phyloP scores from a whole-genome alignment of 106 monocot genomes.

The Cymbidium sinense region DNA sequence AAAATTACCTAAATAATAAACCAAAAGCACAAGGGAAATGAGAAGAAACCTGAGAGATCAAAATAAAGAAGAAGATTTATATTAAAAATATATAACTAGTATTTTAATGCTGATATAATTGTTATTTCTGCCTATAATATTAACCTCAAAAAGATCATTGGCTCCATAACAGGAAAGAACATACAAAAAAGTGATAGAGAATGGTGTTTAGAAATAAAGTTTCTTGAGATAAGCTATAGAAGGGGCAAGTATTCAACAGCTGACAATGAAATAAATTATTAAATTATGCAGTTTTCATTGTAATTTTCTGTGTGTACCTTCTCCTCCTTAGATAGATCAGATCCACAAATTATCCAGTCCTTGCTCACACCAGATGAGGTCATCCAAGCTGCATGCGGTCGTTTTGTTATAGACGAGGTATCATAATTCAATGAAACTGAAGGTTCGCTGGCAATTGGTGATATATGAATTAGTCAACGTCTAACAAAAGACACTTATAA shows the following conservation, averaged over 20 bases:
- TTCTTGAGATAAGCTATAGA: neutral
- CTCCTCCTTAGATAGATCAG: slow-evolving; percentile 60
- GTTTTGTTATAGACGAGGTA: slow-evolving; percentile 6
- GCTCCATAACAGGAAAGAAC: neutral
- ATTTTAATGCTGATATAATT: neutral
- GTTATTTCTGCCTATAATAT: neutral
- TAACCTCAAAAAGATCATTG: neutral
- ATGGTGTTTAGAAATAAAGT: neutral
- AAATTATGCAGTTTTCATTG: neutral
- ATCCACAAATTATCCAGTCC: slow-evolving; percentile 74
- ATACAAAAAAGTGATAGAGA: neutral
- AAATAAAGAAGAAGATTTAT: neutral
- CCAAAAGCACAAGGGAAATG: neutral
- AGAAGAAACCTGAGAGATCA: neutral
- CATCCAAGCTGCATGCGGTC: slow-evolving; percentile 22
- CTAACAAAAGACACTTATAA: neutral
- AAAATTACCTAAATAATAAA: slow-evolving; percentile 27
- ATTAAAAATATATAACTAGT: neutral
- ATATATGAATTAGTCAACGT: neutral
- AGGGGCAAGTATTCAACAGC: neutral
- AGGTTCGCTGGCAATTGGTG: slow-evolving; percentile 19
- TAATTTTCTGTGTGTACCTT: slow-evolving; percentile 31
- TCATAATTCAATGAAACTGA: slow-evolving; percentile 12
- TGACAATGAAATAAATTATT: neutral
- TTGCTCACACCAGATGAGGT: slow-evolving; percentile 18